Percentiles rank a stretch among this genome's conserved stretches.
These are phyloP conservation scores for Ophiostoma piceae DNA, from an alignment of 2,329 filamentous ascomycete genomes.

Conservation along the genomic window DNA sequence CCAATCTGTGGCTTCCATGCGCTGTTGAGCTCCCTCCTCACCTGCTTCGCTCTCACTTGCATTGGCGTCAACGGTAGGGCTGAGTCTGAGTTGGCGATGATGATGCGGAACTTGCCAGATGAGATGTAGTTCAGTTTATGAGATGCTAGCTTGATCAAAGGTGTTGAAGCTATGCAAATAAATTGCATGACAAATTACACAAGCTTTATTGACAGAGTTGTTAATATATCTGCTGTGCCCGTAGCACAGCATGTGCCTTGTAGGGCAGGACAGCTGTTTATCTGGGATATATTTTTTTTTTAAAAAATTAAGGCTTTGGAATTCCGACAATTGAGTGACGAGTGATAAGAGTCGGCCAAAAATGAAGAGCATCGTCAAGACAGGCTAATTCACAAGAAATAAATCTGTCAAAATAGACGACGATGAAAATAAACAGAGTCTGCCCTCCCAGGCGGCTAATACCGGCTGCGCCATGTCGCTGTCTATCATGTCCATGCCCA, in stretches of 20 bases:
- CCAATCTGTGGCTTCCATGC: not conserved
- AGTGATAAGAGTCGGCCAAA: too few species aligned
- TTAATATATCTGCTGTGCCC: not conserved
- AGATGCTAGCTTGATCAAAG: too few species aligned
- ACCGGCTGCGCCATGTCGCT: not conserved
- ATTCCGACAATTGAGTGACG: too few species aligned
- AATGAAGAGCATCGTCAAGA: too few species aligned
- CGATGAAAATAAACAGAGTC: not conserved
- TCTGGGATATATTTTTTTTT: not conserved
- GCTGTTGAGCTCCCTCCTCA: not conserved
- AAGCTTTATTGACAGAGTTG: not conserved
- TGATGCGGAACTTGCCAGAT: not conserved
- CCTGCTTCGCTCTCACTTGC: not conserved
- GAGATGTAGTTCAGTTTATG: not conserved
- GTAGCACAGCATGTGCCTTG: not conserved
- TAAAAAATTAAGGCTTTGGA: not conserved
- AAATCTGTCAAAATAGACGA: not conserved
- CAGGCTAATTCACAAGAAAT: too few species aligned
- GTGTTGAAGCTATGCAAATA: not conserved
- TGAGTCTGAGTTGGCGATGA: not conserved
- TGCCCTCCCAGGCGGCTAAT: not conserved
- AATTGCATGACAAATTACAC: not conserved
- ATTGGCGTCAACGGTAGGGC: slow-evolving; percentile 2
- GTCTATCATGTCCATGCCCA: too few species aligned
- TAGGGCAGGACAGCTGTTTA: not conserved